Percentiles rank a stretch among this genome's conserved stretches.
phyloP scores from a whole-genome alignment of 2,329 filamentous ascomycete species.

The Lecanosticta acicola region DNA sequence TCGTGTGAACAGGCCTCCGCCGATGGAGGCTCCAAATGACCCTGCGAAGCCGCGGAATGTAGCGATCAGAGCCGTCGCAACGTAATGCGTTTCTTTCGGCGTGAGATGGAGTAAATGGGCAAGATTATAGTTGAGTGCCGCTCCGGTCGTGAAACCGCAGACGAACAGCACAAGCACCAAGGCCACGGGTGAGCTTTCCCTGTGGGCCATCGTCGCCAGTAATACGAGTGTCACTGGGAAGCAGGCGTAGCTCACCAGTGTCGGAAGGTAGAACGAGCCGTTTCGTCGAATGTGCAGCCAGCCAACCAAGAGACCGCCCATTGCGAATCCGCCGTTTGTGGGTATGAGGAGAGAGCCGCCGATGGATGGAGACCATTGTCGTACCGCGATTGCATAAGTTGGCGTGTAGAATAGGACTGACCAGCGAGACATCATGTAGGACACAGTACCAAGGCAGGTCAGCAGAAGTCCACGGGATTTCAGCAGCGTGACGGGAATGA shows the following conservation, averaged over 20 bases:
- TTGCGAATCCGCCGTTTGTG: slow-evolving; percentile 72
- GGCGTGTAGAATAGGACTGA: slow-evolving; percentile 70
- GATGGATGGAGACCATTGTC: slow-evolving; percentile 61
- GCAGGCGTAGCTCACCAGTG: slow-evolving; percentile 49
- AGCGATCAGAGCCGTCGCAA: slow-evolving; percentile 67
- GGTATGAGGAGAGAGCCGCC: slow-evolving; percentile 74
- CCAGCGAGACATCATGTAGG: slow-evolving; percentile 78
- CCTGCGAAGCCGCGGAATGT: slow-evolving; percentile 80
- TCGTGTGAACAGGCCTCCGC: slow-evolving; percentile 68
- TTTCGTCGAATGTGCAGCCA: slow-evolving; percentile 67
- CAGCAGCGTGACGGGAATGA: slow-evolving; percentile 68
- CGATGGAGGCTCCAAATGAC: slow-evolving; percentile 72
- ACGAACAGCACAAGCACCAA: slow-evolving; percentile 59
- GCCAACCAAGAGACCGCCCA: slow-evolving; percentile 67
- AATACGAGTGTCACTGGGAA: slow-evolving; percentile 57
- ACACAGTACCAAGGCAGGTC: slow-evolving; percentile 67
- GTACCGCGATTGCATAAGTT: slow-evolving; percentile 71
- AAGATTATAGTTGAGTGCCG: slow-evolving; percentile 72
- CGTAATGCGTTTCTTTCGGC: slow-evolving; percentile 60
- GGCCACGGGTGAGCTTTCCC: slow-evolving; percentile 44
- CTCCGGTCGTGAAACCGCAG: slow-evolving; percentile 69
- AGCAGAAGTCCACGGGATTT: slow-evolving; percentile 64
- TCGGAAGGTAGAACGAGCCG: slow-evolving; percentile 62
- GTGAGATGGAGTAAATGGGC: slow-evolving; percentile 74
- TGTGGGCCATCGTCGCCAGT: slow-evolving; percentile 53